A percentile compares a stretch with the other conserved stretches of the same genome.
These are phyloP conservation scores for Stygiomarasmius scandens DNA, from an alignment of 1,284 basidiomycete species.

Conservation along the genomic window DNA sequence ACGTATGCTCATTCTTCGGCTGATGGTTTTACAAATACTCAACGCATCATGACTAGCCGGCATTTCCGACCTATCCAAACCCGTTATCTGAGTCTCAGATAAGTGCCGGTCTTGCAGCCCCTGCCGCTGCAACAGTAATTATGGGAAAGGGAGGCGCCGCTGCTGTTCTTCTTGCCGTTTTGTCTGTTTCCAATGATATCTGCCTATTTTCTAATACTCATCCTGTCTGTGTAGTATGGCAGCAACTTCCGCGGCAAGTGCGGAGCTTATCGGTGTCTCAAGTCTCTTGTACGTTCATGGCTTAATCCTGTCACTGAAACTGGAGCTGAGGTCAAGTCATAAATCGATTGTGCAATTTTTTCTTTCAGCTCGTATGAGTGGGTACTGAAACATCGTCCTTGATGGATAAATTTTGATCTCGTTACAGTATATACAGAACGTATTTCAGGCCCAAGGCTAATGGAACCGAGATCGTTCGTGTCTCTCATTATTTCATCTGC, in stretches of 20 bases:
- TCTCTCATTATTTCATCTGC: conserved; percentile 56
- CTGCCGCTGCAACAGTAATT: conserved; percentile 52
- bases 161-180: conserved; percentile 54
- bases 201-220: conserved; percentile 2
- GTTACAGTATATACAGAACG: conserved; percentile 48
- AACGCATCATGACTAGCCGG: conserved; percentile 36
- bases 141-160: conserved; percentile 56
- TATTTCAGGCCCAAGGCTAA: conserved; percentile 50
- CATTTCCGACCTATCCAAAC: conserved; percentile 56
- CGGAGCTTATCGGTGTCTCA: conserved; percentile 65
- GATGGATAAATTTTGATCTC: too few relatives aligned
- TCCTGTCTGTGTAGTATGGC: conserved; percentile 46
- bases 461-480: conserved; percentile 51
- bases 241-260: conserved; percentile 60
- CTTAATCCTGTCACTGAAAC: background rate
- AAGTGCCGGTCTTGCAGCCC: conserved; percentile 54
- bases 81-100: conserved; percentile 50
- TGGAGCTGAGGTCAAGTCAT: background rate
- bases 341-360: background rate
- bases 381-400: conserved; percentile 14
- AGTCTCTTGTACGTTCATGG: conserved; percentile 54
- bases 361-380: conserved; percentile 44
- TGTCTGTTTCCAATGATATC: conserved; percentile 33
- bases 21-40: too few relatives aligned
- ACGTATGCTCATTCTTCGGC: too few relatives aligned